Conservation (phyloP, 495 filamentous ascomycete species). For the Penicillium lagena region DNA sequence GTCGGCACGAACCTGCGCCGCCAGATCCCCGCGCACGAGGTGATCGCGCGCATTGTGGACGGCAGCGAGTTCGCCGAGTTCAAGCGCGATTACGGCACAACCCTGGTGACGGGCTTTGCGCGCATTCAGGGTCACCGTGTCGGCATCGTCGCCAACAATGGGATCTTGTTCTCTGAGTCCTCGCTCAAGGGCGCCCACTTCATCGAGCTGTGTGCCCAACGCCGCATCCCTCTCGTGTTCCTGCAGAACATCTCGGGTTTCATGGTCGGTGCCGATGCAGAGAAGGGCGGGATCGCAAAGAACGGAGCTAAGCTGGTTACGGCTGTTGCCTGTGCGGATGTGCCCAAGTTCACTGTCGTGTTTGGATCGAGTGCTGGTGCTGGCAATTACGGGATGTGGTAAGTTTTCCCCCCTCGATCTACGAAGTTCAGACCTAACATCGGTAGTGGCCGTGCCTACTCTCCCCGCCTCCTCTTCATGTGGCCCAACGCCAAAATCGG, state of each 20-base stretch:
- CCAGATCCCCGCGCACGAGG: conserved; percentile 77
- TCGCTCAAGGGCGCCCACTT: conserved; percentile 95
- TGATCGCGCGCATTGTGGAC: conserved; percentile 93
- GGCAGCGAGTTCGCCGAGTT: conserved; percentile 88
- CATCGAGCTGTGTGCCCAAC: conserved; percentile 92
- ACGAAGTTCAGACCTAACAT: conserved; percentile 1
- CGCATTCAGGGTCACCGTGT: conserved; percentile 85
- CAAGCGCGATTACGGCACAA: conserved; percentile 86
- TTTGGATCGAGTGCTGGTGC: conserved; percentile 75
- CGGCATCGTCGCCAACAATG: conserved; percentile 94
- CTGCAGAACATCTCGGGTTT: conserved; percentile 96
- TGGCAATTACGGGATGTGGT: conserved; percentile 80
- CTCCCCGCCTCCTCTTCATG: conserved; percentile 87
- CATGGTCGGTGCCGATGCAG: conserved; percentile 93
- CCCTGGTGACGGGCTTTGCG: conserved; percentile 90
- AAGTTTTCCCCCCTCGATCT: conserved; percentile 18
- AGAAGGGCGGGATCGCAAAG: conserved; percentile 93
- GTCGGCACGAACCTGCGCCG: conserved; percentile 82
- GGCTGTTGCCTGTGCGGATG: conserved; percentile 88
- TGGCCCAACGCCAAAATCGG: conserved; percentile 95
- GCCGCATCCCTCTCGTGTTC: conserved; percentile 84
- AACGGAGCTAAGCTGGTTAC: conserved; percentile 97
- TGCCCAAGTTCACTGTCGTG: conserved; percentile 96
- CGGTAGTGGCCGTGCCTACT: conserved; percentile 80
- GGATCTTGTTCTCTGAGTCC: conserved; percentile 89